Conservation (phyloP, 257 asterid species). For the Cinchona pubescens region DNA sequence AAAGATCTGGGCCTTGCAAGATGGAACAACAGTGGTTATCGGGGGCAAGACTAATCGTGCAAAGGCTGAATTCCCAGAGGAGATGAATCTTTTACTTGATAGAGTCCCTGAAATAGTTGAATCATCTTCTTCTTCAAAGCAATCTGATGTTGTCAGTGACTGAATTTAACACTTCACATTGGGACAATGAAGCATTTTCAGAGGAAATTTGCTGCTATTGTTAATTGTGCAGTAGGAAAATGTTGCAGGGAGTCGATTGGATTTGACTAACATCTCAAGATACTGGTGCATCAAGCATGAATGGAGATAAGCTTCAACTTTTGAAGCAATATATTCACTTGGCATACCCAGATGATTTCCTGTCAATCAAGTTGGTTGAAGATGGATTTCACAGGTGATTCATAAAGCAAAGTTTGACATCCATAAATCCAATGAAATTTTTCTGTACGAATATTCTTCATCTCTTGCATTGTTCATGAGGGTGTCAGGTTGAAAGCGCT, state of each 20-base stretch:
- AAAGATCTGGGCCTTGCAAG: slow-evolving; percentile 86
- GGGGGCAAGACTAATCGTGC: slow-evolving; percentile 88
- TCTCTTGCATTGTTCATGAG: not conserved
- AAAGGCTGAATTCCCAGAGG: slow-evolving; percentile 72
- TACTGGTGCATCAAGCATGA: not conserved
- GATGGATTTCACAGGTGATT: too few species aligned
- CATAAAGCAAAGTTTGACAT: slow-evolving; percentile 1
- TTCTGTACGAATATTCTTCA: not conserved
- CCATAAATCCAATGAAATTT: not conserved
- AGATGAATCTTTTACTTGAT: slow-evolving; percentile 61
- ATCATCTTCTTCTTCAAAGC: slow-evolving; percentile 43
- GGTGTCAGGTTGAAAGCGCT: not conserved
- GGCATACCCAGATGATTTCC: not conserved
- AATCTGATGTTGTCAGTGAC: slow-evolving; percentile 36
- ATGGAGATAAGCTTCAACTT: not conserved
- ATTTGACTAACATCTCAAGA: not conserved
- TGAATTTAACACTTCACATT: slow-evolving; percentile 17
- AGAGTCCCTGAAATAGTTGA: slow-evolving; percentile 75
- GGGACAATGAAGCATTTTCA: not conserved
- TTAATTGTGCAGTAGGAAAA: not conserved
- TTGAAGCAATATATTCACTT: not conserved
- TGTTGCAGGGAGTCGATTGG: not conserved
- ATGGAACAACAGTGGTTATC: slow-evolving; percentile 63
- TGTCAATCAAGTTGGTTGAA: too few species aligned
- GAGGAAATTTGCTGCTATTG: not conserved